A percentile compares a stretch with the other conserved stretches of the same genome.
phyloP scores from a whole-genome alignment of 345 rosid genomes.

The Rhizophora apiculata region DNA sequence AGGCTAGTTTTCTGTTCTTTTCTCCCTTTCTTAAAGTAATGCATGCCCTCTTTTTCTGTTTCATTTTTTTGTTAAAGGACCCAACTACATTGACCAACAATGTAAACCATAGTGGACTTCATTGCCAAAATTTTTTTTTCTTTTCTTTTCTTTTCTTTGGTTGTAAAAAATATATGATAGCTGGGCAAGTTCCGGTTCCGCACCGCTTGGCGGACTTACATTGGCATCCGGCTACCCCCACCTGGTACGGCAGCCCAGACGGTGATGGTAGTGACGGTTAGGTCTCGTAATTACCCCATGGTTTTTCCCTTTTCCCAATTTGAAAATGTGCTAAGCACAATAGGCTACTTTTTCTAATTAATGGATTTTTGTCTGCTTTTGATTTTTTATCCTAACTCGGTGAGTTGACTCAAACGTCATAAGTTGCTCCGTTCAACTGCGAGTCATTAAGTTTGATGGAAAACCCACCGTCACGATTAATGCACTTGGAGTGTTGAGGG shows the following conservation, averaged over 20 bases:
- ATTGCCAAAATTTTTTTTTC: too few species aligned
- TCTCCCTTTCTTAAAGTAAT: neutral
- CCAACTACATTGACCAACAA: too few species aligned
- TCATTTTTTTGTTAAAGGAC: too few species aligned
- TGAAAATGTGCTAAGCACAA: neutral
- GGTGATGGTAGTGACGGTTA: slow-evolving; percentile 95
- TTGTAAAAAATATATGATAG: too few species aligned
- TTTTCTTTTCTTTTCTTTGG: too few species aligned
- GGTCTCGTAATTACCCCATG: neutral
- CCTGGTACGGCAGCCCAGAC: slow-evolving; percentile 97
- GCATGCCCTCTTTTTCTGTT: too few species aligned
- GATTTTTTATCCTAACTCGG: neutral
- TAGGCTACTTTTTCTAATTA: neutral
- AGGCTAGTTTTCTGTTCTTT: neutral
- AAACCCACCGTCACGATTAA: too few species aligned
- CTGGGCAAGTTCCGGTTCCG: slow-evolving; percentile 26
- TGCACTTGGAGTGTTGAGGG: too few species aligned
- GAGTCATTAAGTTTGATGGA: neutral
- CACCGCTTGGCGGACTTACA: slow-evolving; percentile 33
- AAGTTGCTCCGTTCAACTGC: neutral
- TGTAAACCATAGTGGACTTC: too few species aligned
- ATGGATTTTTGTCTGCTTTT: neutral
- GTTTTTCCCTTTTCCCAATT: neutral
- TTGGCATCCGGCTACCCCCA: slow-evolving; percentile 90
- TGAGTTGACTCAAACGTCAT: neutral